These are phyloP conservation scores for Diplogelasinospora grovesii DNA, from an alignment of 495 filamentous ascomycete genomes.

Conservation along the genomic window DNA sequence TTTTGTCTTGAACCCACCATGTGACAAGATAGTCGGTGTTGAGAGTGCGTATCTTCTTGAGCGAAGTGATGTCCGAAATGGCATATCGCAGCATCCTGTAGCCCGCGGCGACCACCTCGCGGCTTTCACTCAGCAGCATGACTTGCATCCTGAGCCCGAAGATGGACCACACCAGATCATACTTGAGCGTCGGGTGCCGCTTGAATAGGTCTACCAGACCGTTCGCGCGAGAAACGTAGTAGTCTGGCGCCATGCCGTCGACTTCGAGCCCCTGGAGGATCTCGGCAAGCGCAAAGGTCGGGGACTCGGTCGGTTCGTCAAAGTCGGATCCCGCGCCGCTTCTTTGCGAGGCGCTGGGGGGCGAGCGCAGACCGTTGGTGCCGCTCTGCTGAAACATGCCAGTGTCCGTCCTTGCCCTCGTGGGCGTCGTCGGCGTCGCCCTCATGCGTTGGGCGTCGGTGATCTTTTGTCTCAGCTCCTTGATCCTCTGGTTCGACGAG, in stretches of 20 bases:
- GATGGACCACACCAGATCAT: conserved; percentile 89
- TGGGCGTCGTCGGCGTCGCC: conserved; percentile 65
- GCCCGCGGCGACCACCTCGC: conserved; percentile 90
- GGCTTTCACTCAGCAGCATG: conserved; percentile 90
- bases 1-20: conserved; percentile 36
- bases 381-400: conserved; percentile 53
- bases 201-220: conserved; percentile 89
- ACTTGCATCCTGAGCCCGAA: conserved; percentile 90
- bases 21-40: conserved; percentile 92
- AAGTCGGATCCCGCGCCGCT: conserved; percentile 49
- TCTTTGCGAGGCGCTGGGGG: conserved; percentile 51
- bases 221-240: conserved; percentile 90
- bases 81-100: conserved; percentile 92
- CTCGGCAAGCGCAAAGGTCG: conserved; percentile 83
- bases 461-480: conserved; percentile 71
- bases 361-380: conserved; percentile 58
- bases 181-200: conserved; percentile 84
- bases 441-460: conserved; percentile 57
- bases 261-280: conserved; percentile 80
- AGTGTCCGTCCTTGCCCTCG: conserved; percentile 55
- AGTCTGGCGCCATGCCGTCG: conserved; percentile 81
- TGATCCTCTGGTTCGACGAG: conserved; percentile 84
- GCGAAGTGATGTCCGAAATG: conserved; percentile 82
- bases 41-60: conserved; percentile 77
- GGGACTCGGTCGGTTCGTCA: conserved; percentile 74